Evolutionary conservation across 176 grass and related monocot species (phyloP), one percentile per base, ranked within the genome.

Genomic region (Olyra latifolia): DNA sequence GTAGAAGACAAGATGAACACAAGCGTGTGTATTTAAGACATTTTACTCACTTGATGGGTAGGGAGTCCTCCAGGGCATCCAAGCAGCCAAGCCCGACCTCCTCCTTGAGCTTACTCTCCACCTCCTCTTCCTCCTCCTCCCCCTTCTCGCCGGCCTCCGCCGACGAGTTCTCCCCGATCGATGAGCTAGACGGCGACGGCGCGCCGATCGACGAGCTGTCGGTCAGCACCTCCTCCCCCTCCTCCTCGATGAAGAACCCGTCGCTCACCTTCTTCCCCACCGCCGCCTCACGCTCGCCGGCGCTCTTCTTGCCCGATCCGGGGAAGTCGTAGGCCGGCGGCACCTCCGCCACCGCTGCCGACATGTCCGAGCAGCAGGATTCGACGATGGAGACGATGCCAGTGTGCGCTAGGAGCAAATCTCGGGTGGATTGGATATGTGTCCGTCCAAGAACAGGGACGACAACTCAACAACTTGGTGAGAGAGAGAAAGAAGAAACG

Each of bases 11-110:
- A 28, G 7, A 24, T 1, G 42, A 40, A 42, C 45, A 17, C 46
- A 53, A 54, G 44, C 69, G 52, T 50, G 44, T 56, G 52, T 50
- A 55, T 19, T 66, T 52, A 25, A 59, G 39, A 77, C 46, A 46
- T 71, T 70, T 14, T 59, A 87, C 80, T 84, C 78, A 93, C 91
- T 93, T 93, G 77, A 89, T 82, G 45, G 87, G 91, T 65, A 93
- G 62, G 59, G 87, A 87, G 25, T 93, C 87, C 76, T 93, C 91
- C 17, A 93, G 22, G 16, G 66, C 77, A 11, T 87, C 91, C 20
- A 93, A 49, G 71, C 80, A 93, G 0, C 66, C 80, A 2, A 93
- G 55, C 22, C 59, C 84, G 4, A 79, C 59, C 6, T 62, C 56
- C 38, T 81, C 84, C 76, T 77, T 87, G 49, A 74, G 75, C 80